Evolutionary conservation across 1,139 yeast species (phyloP).

Genomic region (Saccharomyces hybrid): DNA sequence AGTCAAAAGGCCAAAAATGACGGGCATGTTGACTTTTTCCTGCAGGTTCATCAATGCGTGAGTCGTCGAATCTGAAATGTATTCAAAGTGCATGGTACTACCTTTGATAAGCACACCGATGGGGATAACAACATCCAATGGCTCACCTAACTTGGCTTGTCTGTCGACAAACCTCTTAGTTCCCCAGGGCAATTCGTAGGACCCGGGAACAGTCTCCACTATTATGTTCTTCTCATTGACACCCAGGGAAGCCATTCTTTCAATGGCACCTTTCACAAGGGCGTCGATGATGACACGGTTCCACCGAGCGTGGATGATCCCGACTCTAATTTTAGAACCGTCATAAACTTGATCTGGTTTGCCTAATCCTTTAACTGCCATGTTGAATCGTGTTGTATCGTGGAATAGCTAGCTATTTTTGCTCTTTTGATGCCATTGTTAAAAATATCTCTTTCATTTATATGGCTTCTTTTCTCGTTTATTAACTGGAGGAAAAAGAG

Average conservation of each 20-base stretch:
- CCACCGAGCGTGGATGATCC: constrained; percentile 95
- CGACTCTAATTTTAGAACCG: constrained; percentile 61
- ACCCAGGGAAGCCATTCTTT: constrained; percentile 52
- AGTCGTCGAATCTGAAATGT: constrained; percentile 85
- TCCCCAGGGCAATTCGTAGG: constrained; percentile 87
- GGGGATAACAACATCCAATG: constrained; percentile 81
- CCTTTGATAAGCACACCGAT: constrained; percentile 95
- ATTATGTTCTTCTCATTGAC: constrained; percentile 71
- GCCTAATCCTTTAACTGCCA: constrained; percentile 82
- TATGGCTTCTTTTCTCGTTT: neutral
- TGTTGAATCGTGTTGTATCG: constrained; percentile 18
- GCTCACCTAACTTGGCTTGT: constrained; percentile 39
- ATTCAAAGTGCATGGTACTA: constrained; percentile 95
- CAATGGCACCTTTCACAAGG: constrained; percentile 69
- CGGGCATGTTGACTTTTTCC: constrained; percentile 63
- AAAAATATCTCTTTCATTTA: neutral
- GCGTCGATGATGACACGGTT: constrained; percentile 69
- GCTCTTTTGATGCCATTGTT: neutral
- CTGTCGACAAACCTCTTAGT: constrained; percentile 48
- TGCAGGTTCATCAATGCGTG: constrained; percentile 80
- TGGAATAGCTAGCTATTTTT: constrained; percentile 7
- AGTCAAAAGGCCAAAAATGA: constrained; percentile 87
- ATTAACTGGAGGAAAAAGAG: neutral
- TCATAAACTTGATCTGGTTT: constrained; percentile 62
- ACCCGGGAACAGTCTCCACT: constrained; percentile 85